Conservation (phyloP, 2,329 filamentous ascomycete species). For the Clonostachys solani region DNA sequence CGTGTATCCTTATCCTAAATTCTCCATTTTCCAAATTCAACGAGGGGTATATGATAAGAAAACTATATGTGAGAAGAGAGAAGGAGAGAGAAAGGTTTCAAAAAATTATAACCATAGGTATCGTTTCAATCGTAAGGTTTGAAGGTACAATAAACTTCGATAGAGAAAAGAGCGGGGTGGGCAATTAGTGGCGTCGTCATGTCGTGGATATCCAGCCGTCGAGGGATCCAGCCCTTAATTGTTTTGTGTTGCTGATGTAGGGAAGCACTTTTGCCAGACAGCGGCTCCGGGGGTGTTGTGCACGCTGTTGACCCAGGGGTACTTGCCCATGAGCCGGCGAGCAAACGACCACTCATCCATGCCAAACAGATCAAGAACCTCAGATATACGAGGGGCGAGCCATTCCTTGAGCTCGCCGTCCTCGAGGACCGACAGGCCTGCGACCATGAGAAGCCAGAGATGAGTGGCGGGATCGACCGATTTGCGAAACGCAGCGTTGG, state of each 20-base stretch:
- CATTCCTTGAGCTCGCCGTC: not conserved
- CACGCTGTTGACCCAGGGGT: constrained; percentile 14
- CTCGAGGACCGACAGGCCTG: constrained; percentile 1
- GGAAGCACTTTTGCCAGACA: constrained; percentile 4
- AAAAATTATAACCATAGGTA: too few relatives aligned
- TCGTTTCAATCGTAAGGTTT: too few relatives aligned
- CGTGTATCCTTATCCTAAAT: too few relatives aligned
- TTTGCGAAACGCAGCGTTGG: constrained; percentile 1
- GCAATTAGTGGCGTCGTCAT: too few relatives aligned
- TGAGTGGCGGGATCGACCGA: constrained; percentile 1
- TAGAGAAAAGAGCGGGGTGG: too few relatives aligned
- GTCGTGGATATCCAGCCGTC: too few relatives aligned
- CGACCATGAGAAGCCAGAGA: constrained; percentile 5
- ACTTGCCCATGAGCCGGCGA: constrained; percentile 7
- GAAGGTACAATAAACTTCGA: too few relatives aligned
- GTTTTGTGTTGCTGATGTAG: not conserved
- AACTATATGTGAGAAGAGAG: too few relatives aligned
- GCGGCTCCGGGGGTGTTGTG: constrained; percentile 8
- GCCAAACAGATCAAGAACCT: constrained; percentile 1
- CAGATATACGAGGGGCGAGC: constrained; percentile 1
- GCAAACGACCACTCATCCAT: constrained; percentile 3
- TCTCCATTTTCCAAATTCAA: too few relatives aligned
- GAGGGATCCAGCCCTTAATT: too few relatives aligned
- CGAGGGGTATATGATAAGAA: too few relatives aligned
- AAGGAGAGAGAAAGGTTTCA: too few relatives aligned